Base-by-base conservation (phyloP, 2,329 filamentous ascomycete genomes). In the Verticillium nubilum region DNA sequence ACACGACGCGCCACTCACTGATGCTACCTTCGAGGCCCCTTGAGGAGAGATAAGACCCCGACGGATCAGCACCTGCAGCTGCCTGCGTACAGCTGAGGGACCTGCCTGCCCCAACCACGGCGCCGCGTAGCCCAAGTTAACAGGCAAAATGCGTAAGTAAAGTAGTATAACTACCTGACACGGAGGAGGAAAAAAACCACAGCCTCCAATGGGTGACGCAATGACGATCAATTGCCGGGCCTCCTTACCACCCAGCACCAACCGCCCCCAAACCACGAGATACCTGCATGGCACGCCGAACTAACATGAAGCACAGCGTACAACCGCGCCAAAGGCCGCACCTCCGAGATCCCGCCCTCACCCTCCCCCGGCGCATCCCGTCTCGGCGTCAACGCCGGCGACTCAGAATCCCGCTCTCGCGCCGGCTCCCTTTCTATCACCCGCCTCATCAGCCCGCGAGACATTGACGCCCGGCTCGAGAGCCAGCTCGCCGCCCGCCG, bases 261-360 rank as follows among this genome's bases (percentile, higher is more conserved):
- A 10, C 29, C 13, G 29, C 42, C 19, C n/a, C 19, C 42, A 7
- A 19, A 3, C 17, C 13, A 37, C 17, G 17, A 37, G 35, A 17
- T 37, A 4, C 5, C 15, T 17, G 35, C 15, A n/a, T 7, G 10
- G 15, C 35, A 5, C 5, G 7, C 19, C n/a, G 19, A 9, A 31
- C 42, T 50, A 50, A 50, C 42, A 50, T n/a, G 42, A n/a, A 50
- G 3, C 42, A 50, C 17, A 56, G 54, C 54, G 15, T 56, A 56
- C 35, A 56, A 42, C 31, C 54, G 54, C 35, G 25, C 54, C 25
- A 56, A 56, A 28, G 54, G 54, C 35, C 54, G 54, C 54, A 56
- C 54, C 17, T 17, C 25, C 54, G 54, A 56, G 54, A 56, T 56
- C 54, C 54, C 54, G 13, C 33, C 54, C 12, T 47, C 54, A 12